Conservation (phyloP, 2,329 filamentous ascomycete genomes). For the Sclerotinia glacialis region DNA sequence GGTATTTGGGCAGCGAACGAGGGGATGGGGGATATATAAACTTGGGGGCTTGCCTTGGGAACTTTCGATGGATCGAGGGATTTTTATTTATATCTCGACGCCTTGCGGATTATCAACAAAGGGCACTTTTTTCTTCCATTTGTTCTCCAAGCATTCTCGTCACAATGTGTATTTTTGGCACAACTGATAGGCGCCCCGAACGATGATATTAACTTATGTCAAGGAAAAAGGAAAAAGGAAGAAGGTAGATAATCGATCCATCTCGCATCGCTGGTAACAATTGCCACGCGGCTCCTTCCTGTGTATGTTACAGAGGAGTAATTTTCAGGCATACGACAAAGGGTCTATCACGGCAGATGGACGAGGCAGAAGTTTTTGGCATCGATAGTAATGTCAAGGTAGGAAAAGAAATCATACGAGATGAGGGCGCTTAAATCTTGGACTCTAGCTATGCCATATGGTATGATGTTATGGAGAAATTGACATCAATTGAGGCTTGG, state of each 20-base stretch:
- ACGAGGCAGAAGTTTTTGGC: background rate
- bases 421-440: background rate
- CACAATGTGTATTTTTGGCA: slow-evolving; percentile 1
- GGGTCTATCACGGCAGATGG: background rate
- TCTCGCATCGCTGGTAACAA: slow-evolving; percentile 4
- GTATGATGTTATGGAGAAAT: slow-evolving; percentile 4
- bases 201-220: background rate
- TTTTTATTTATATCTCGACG: slow-evolving; percentile 5
- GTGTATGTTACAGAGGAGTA: background rate
- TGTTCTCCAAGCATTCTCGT: background rate
- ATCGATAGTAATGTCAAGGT: background rate
- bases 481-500: background rate
- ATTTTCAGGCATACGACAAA: background rate
- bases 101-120: background rate
- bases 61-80: no score
- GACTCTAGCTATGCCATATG: background rate
- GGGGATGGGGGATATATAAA: slow-evolving; percentile 5
- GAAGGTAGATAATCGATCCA: slow-evolving; percentile 5
- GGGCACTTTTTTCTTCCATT: background rate
- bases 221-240: background rate
- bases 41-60: background rate
- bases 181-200: background rate
- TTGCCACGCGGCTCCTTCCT: background rate
- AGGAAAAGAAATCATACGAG: background rate
- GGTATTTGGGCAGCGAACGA: slow-evolving; percentile 1